Evolutionary conservation across 75 land plant species (phyloP), one percentile per base, ranked within the genome.

Genomic region (Sequoiadendron giganteum): DNA sequence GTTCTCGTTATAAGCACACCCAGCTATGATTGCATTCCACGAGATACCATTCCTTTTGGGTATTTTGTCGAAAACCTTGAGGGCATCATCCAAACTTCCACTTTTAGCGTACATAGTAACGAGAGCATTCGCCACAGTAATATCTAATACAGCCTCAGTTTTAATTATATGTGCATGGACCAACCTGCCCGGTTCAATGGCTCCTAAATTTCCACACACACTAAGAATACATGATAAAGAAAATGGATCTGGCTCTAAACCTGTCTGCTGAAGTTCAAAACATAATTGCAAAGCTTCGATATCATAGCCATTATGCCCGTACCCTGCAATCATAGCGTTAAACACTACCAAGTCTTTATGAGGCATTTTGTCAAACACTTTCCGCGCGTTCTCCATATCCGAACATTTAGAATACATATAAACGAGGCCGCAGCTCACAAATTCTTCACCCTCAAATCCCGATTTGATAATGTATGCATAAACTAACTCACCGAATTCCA

Each of bases 281-380:
- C 90, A 92, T 36, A 79, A 8, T 9, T 81, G 39, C 48, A 93
- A 52, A 10, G 90, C 93, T 19, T 92, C 87, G 14, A 14, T 34
- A 61, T 77, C 49, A 85, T 39, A 86, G 28, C 90, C 83, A 88
- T 88, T 89, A 34, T 82, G 87, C 1, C 38, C 34, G 47, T 89
- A 92, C 32, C 92, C 92, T 54, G 92, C 90, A 75, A 93, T 92
- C 93, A 93, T 93, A 36, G 95, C 91, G 90, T 92, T 93, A 76
- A 75, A 88, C 42, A 87, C 90, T 36, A 92, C 92, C 70, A 91
- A 75, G 88, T 92, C 92, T 34, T 38, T 55, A 1, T 87, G 36
- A 38, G 85, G 91, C 86, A 88, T 83, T 43, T 43, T 19, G 52
- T 92, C 85, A 43, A 93, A 93, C 56, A 92, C 89, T 39, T 84